Percentiles rank a stretch among this genome's conserved stretches.
These are phyloP conservation scores for Phaeosphaeriaceae sp. DNA, from an alignment of 2,329 filamentous ascomycete genomes.

Conservation along the genomic window DNA sequence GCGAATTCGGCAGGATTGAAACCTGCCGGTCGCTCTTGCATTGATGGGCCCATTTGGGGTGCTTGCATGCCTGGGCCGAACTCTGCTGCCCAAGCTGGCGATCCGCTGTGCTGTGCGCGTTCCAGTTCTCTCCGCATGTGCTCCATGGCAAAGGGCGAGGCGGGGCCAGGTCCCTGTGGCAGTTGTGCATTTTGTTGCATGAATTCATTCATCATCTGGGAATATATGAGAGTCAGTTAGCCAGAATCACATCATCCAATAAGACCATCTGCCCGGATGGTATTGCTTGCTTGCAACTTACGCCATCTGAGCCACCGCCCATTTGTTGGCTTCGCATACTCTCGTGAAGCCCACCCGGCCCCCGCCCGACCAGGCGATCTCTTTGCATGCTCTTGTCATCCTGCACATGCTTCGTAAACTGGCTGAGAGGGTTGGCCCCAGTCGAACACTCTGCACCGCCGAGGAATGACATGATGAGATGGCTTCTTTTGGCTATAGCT, in stretches of 20 bases:
- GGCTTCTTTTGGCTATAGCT: background rate
- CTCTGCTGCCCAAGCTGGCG: conserved; percentile 68
- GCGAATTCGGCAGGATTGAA: conserved; percentile 88
- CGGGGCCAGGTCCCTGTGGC: conserved; percentile 59
- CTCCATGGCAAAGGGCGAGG: conserved; percentile 69
- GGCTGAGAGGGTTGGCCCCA: conserved; percentile 91
- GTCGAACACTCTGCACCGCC: conserved; percentile 97
- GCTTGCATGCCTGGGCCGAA: conserved; percentile 63
- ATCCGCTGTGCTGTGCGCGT: conserved; percentile 59
- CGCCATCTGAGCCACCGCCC: conserved; percentile 70
- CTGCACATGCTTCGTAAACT: conserved; percentile 96
- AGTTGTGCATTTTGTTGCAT: conserved; percentile 76
- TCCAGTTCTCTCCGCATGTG: conserved; percentile 70
- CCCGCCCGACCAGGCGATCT: conserved; percentile 81
- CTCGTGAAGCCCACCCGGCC: conserved; percentile 72
- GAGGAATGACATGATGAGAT: conserved; percentile 84
- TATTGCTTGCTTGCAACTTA: conserved; percentile 26
- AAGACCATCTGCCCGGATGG: background rate
- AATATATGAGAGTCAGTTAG: conserved; percentile 37
- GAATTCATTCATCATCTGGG: conserved; percentile 90
- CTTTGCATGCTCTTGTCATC: conserved; percentile 95
- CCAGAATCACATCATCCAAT: conserved; percentile 6
- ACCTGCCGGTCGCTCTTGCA: conserved; percentile 59
- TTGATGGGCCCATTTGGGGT: conserved; percentile 76
- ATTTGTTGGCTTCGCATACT: conserved; percentile 77